These are phyloP conservation scores for Aspergillus sclerotialis DNA, from an alignment of 2,329 filamentous ascomycete species.

Conservation along the genomic window DNA sequence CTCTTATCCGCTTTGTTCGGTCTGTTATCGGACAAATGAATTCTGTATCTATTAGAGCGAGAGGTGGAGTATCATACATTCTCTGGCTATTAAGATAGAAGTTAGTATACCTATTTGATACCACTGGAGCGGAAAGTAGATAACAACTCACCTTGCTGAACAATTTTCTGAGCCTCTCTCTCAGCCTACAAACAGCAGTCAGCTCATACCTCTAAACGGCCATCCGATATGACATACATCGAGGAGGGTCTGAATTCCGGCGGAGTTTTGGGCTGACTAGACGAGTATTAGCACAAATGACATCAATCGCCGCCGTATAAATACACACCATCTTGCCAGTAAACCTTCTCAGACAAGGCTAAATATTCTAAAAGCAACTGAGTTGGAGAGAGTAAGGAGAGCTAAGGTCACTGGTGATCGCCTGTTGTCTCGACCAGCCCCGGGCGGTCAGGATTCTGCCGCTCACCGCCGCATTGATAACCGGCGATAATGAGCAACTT, in stretches of 20 bases:
- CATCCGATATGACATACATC: slow-evolving; percentile 60
- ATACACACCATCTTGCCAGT: slow-evolving; percentile 22
- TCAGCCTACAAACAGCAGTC: slow-evolving; percentile 60
- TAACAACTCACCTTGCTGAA: slow-evolving; percentile 71
- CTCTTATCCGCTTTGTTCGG: slow-evolving; percentile 94
- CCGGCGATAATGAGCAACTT: slow-evolving; percentile 7
- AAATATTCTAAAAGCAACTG: slow-evolving; percentile 1
- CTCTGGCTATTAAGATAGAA: slow-evolving; percentile 62
- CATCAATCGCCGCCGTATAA: slow-evolving; percentile 2
- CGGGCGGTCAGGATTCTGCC: slow-evolving; percentile 31
- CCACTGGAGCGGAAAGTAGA: background rate
- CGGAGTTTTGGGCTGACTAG: slow-evolving; percentile 95
- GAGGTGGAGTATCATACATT: slow-evolving; percentile 55
- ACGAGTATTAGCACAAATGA: background rate
- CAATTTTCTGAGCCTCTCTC: slow-evolving; percentile 97
- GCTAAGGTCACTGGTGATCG: slow-evolving; percentile 13
- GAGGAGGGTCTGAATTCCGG: slow-evolving; percentile 96
- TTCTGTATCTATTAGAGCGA: background rate
- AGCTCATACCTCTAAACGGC: slow-evolving; percentile 3
- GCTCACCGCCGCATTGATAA: slow-evolving; percentile 23
- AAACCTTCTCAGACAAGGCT: slow-evolving; percentile 5
- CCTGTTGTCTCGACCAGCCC: slow-evolving; percentile 21
- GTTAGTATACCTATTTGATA: slow-evolving; percentile 11
- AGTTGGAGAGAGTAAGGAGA: slow-evolving; percentile 13
- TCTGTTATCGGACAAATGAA: slow-evolving; percentile 42